Evolutionary conservation across 2,329 filamentous ascomycete genomes (phyloP).

Genomic region (Hypoxylon sp.): DNA sequence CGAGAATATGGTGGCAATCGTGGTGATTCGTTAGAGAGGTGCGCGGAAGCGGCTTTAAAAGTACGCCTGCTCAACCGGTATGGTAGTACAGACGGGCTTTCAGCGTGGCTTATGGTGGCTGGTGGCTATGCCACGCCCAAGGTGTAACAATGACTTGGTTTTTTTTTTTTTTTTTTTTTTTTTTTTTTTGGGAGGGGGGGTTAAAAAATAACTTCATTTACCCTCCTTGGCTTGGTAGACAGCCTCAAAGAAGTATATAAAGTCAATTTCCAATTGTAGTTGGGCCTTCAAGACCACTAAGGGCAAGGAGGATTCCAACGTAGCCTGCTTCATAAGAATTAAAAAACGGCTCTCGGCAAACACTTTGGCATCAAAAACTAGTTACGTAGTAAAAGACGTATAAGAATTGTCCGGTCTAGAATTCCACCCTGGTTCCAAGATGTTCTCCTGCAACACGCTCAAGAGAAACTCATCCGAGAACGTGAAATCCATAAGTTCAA

Average conservation of each 20-base stretch:
- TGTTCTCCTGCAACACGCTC: slow-evolving; percentile 39
- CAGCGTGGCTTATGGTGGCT: too few species aligned
- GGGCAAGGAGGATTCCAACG: too few species aligned
- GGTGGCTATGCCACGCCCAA: not conserved
- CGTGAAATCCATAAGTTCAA: slow-evolving; percentile 16
- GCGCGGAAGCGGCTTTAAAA: not conserved
- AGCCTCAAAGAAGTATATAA: too few species aligned
- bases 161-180: too few species aligned
- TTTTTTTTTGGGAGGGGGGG: too few species aligned
- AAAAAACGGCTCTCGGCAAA: not conserved
- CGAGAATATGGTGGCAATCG: too few species aligned
- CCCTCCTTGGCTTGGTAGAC: too few species aligned
- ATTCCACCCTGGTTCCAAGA: slow-evolving; percentile 35
- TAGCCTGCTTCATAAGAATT: not conserved
- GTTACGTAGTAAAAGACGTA: slow-evolving; percentile 23
- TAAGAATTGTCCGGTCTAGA: slow-evolving; percentile 32
- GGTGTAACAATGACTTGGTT: too few species aligned
- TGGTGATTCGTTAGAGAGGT: not conserved
- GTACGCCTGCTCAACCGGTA: too few species aligned
- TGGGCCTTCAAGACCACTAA: too few species aligned
- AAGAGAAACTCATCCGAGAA: slow-evolving; percentile 37
- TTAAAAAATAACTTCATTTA: too few species aligned
- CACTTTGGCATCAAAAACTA: not conserved
- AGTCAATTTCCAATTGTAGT: too few species aligned
- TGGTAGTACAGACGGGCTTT: not conserved